Conservation (phyloP, 2,329 filamentous ascomycete species). For the Ophiognomonia clavigignenti-juglandacearum region DNA sequence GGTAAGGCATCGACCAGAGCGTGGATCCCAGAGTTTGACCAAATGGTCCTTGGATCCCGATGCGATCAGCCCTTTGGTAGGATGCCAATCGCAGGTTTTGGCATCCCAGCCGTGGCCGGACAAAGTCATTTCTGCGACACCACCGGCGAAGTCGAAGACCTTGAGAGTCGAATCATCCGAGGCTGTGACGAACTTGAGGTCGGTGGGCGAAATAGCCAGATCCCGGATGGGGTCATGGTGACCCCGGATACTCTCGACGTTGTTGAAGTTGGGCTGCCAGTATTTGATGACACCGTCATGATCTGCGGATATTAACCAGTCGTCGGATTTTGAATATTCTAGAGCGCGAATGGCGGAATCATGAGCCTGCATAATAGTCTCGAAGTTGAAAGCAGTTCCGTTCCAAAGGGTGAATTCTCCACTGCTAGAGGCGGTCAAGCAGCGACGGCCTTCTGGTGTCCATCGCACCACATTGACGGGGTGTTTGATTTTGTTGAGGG, state of each 20-base stretch:
- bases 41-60: slow-evolving; percentile 97
- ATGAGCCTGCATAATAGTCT: slow-evolving; percentile 98
- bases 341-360: slow-evolving; percentile 80
- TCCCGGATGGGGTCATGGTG: slow-evolving; percentile 88
- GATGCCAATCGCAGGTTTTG: slow-evolving; percentile 97
- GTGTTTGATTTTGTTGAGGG: slow-evolving; percentile 95
- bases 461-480: slow-evolving; percentile 95
- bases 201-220: slow-evolving; percentile 87
- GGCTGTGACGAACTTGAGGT: slow-evolving; percentile 93
- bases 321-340: slow-evolving; percentile 89
- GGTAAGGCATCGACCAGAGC: slow-evolving; percentile 81
- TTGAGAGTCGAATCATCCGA: slow-evolving; percentile 91
- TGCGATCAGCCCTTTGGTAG: slow-evolving; percentile 85
- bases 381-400: slow-evolving; percentile 97
- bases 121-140: slow-evolving; percentile 75
- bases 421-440: slow-evolving; percentile 91
- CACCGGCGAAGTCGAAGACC: slow-evolving; percentile 92
- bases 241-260: slow-evolving; percentile 89
- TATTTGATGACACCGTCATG: slow-evolving; percentile 96
- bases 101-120: slow-evolving; percentile 98
- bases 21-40: slow-evolving; percentile 97
- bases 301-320: slow-evolving; percentile 94
- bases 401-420: slow-evolving; percentile 99
- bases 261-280: slow-evolving; percentile 99
- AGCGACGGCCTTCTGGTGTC: slow-evolving; percentile 89